Evolutionary conservation across 2,329 filamentous ascomycete species (phyloP).

Genomic region (Huntiella decipiens): DNA sequence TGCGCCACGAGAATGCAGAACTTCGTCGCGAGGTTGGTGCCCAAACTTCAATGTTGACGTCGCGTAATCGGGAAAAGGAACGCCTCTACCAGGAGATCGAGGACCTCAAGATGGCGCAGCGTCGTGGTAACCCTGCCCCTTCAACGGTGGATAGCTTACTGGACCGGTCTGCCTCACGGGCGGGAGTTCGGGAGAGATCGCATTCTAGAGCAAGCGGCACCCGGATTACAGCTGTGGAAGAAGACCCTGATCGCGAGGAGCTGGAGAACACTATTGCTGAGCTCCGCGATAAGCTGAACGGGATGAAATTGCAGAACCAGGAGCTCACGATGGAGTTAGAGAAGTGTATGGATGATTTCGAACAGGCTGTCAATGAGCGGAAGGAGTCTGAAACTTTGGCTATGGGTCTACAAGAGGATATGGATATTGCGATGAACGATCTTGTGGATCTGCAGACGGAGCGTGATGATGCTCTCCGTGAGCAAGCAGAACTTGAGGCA

Average conservation of each 20-base stretch:
- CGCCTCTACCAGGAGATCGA: conserved; percentile 93
- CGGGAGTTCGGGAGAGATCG: conserved; percentile 47
- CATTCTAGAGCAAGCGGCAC: conserved; percentile 58
- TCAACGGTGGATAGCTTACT: conserved; percentile 75
- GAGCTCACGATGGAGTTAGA: conserved; percentile 71
- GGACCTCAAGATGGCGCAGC: conserved; percentile 75
- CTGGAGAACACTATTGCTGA: conserved; percentile 69
- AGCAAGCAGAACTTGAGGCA: conserved; percentile 37
- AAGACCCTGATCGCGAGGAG: conserved; percentile 70
- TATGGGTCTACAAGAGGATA: conserved; percentile 55
- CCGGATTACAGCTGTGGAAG: conserved; percentile 35
- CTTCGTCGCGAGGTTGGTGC: conserved; percentile 81
- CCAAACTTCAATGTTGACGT: conserved; percentile 94
- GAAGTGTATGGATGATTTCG: conserved; percentile 60
- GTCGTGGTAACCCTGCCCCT: conserved; percentile 39
- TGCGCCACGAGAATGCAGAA: conserved; percentile 84
- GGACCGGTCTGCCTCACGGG: conserved; percentile 80
- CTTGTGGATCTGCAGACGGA: conserved; percentile 62
- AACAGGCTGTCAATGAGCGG: conserved; percentile 47
- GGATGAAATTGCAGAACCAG: conserved; percentile 75
- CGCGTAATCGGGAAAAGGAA: conserved; percentile 86
- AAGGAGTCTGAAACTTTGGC: conserved; percentile 38
- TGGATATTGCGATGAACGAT: conserved; percentile 63
- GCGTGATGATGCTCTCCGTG: conserved; percentile 65
- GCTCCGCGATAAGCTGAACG: conserved; percentile 69